Base-by-base conservation (phyloP, 2,329 filamentous ascomycete species). In the Tolypocladium guangdongense region DNA sequence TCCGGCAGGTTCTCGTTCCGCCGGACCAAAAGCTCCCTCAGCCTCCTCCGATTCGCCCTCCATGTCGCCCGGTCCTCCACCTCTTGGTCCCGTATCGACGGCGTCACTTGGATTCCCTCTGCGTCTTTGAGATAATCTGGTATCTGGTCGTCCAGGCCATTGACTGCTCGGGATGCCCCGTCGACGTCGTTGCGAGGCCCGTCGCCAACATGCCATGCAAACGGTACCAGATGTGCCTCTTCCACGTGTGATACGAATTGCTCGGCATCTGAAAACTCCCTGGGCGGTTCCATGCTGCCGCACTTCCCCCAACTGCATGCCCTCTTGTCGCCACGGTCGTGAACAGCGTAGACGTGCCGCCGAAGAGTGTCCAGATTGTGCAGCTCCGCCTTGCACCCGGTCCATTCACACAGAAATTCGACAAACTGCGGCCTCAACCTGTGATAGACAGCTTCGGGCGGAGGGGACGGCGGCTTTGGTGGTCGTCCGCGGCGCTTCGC, bases 311-410 rank as follows among this genome's bases (percentile, higher is more conserved):
- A 72, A 0, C 54, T 54, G 45, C 68, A 72, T 33, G 53, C 38
- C 20, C 48, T 35, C 12, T 48, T n/a, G 2, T 43, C 27, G 16
- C 52, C 53, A n/a, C 56, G 45, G 1, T 58, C 69, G 61, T 86
- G 82, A 3, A 83, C 71, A 16, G 73, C 59, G 20, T 66, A 62
- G 16, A 85, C 66, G 57, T 86, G 82, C 53, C 68, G 70, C 27
- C 76, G 71, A 41, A 86, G 64, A 11, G 81, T 85, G 14, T 78
- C 77, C 54, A 83, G 65, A 60, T 86, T 86, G 50, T 84, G 80
- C 47, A 86, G 68, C 65, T 84, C 78, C 4, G 82, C 82, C 33
- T 71, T 73, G 60, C 82, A 86, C 0, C 70, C 70, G 24, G 67
- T 58, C 82, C 82, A 86, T 63, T 84, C 80, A 64, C 82, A 86